These are phyloP conservation scores for Daldinia vernicosa DNA, from an alignment of 495 filamentous ascomycete genomes.

Conservation along the genomic window DNA sequence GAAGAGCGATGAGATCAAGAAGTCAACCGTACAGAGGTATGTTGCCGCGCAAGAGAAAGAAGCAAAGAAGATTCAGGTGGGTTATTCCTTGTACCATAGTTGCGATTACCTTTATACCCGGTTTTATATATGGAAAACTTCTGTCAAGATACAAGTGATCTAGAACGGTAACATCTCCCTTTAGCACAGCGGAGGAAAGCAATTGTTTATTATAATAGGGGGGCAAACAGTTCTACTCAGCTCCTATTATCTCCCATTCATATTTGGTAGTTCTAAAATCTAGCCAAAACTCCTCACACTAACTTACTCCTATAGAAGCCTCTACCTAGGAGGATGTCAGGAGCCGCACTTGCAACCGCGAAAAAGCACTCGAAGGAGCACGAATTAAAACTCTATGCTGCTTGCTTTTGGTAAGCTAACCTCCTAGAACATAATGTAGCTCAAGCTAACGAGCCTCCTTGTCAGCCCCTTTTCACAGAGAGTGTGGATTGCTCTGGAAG, in stretches of 20 bases:
- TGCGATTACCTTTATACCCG: conserved; percentile 18
- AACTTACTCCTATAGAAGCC: conserved; percentile 62
- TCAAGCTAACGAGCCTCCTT: conserved; percentile 28
- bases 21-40: conserved; percentile 77
- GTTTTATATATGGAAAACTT: conserved; percentile 30
- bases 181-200: conserved; percentile 15
- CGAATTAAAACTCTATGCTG: conserved; percentile 84
- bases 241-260: conserved; percentile 6
- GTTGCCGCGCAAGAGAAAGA: conserved; percentile 73
- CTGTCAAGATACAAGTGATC: conserved; percentile 15
- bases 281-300: conserved; percentile 1
- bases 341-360: conserved; percentile 76
- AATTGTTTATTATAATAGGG: conserved; percentile 8
- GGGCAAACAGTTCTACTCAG: neutral
- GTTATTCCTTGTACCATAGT: conserved; percentile 49
- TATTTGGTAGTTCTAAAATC: neutral
- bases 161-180: neutral
- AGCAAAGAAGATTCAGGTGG: conserved; percentile 70
- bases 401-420: conserved; percentile 83
- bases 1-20: conserved; percentile 86
- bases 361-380: conserved; percentile 73
- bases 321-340: conserved; percentile 84
- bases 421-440: neutral
- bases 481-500: conserved; percentile 94
- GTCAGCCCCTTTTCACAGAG: conserved; percentile 79